Evolutionary conservation across 257 asterid species (phyloP).

Genomic region (Voacanga thouarsii): DNA sequence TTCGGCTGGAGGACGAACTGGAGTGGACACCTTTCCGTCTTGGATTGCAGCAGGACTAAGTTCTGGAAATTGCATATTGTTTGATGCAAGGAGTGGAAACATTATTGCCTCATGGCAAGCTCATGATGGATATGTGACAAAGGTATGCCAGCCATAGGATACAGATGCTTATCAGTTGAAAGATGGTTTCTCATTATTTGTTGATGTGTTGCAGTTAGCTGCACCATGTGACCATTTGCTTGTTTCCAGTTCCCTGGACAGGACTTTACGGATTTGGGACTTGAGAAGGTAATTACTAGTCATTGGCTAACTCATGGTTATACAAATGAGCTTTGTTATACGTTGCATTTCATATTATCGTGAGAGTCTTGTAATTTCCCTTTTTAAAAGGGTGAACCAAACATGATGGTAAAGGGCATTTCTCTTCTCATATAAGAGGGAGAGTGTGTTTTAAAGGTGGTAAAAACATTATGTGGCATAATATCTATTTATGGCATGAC

Average conservation of each 20-base stretch:
- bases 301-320: background rate
- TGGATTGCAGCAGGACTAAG: conserved; percentile 93
- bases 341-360: background rate
- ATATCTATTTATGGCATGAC: too few relatives aligned
- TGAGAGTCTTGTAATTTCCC: too few relatives aligned
- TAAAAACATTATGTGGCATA: too few relatives aligned
- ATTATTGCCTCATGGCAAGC: conserved; percentile 91
- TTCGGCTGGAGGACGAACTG: conserved; percentile 46
- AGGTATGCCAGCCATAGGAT: conserved; percentile 48
- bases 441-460: too few relatives aligned
- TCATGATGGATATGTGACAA: conserved; percentile 95
- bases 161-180: conserved; percentile 9
- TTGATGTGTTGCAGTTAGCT: conserved; percentile 65
- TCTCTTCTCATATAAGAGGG: too few relatives aligned
- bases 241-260: conserved; percentile 92
- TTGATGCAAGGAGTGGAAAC: conserved; percentile 86
- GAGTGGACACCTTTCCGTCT: conserved; percentile 50
- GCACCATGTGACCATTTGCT: conserved; percentile 71
- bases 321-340: background rate
- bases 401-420: too few relatives aligned
- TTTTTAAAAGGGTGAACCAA: too few relatives aligned
- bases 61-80: conserved; percentile 78
- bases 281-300: conserved; percentile 64
- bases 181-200: conserved; percentile 12
- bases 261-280: conserved; percentile 86